Conservation (phyloP, 768 basidiomycete genomes). For the Trametes elegans region DNA sequence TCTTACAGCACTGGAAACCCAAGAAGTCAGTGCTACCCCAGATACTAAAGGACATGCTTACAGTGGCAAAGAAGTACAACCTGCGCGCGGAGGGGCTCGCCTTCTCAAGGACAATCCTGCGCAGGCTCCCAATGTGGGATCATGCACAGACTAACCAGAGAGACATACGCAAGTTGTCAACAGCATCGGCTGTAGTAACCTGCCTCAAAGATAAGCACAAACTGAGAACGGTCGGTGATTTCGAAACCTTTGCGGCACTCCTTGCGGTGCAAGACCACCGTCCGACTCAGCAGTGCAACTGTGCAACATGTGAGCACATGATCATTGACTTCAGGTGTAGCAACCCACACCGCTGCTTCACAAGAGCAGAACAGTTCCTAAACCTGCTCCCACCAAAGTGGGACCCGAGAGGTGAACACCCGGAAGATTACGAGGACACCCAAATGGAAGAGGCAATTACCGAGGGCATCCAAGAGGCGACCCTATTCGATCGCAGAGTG, state of each 20-base stretch:
- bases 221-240: neutral
- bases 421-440: neutral
- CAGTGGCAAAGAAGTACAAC: neutral
- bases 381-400: neutral
- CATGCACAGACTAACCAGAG: neutral
- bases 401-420: neutral
- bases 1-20: conserved; percentile 2
- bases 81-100: neutral
- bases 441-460: neutral
- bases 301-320: neutral
- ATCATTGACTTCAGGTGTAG: neutral
- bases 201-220: neutral
- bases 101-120: neutral
- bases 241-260: neutral
- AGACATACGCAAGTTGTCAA: neutral
- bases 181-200: neutral
- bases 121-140: neutral
- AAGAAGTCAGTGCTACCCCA: neutral
- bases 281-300: neutral
- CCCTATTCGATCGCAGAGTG: neutral
- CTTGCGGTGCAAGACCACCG: neutral
- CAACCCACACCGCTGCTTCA: neutral
- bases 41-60: neutral
- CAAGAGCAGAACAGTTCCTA: neutral
- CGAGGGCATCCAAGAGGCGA: neutral